phyloP scores from a whole-genome alignment of 2,329 filamentous ascomycete species.

The Mycosphaerella sp. region DNA sequence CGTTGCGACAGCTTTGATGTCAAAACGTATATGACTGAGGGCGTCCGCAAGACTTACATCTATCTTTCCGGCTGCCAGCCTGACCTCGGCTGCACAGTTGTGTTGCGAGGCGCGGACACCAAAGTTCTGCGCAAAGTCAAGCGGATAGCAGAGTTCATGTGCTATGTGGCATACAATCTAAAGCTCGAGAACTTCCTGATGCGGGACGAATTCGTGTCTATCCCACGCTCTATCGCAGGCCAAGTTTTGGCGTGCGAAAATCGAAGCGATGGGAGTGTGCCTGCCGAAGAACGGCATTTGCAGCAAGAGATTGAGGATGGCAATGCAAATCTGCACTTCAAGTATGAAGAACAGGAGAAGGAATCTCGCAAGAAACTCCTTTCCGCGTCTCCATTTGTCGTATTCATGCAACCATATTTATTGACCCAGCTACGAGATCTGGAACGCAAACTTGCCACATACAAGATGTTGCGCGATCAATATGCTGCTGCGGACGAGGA shows the following conservation, averaged over 20 bases:
- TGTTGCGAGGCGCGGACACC: constrained; percentile 73
- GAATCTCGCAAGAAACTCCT: constrained; percentile 90
- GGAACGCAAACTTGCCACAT: constrained; percentile 73
- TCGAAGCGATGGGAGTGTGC: constrained; percentile 6
- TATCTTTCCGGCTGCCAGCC: constrained; percentile 87
- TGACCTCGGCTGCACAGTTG: constrained; percentile 90
- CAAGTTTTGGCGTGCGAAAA: constrained; percentile 31
- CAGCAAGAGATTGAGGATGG: constrained; percentile 14
- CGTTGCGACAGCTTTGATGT: constrained; percentile 85
- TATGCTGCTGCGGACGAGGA: constrained; percentile 40
- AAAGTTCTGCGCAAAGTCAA: constrained; percentile 72
- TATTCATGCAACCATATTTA: constrained; percentile 88
- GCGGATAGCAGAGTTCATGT: constrained; percentile 95
- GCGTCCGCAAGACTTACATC: constrained; percentile 88
- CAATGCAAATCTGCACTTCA: constrained; percentile 49
- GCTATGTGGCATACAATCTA: constrained; percentile 96
- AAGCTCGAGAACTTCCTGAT: constrained; percentile 93
- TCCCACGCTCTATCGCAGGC: constrained; percentile 52
- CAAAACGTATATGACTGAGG: constrained; percentile 84
- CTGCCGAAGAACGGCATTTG: constrained; percentile 11
- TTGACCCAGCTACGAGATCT: constrained; percentile 88
- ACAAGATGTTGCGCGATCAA: constrained; percentile 77
- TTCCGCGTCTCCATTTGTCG: constrained; percentile 93
- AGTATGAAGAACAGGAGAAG: constrained; percentile 90
- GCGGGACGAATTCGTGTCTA: constrained; percentile 83